Evolutionary conservation across 2,329 filamentous ascomycete species (phyloP), one percentile per base, ranked within the genome.

Genomic region (Fusarium avenaceum): DNA sequence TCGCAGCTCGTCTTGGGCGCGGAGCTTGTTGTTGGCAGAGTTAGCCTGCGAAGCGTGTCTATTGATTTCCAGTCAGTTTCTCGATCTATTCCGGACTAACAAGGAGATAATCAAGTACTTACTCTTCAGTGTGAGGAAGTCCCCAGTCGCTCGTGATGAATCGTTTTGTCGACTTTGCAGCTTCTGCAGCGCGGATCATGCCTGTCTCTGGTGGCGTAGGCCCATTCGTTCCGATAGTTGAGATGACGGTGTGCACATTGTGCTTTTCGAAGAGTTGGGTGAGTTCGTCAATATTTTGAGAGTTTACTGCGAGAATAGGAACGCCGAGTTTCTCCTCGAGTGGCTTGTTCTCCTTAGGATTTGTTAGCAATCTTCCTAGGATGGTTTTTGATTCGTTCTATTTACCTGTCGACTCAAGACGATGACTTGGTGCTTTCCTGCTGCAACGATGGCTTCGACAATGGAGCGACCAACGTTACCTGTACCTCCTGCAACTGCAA

Each of bases 401-500:
- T 10, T 30, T 10, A 47, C 50, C 11, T 63, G 19, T 50, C 61
- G 15, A 1, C 58, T 57, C 10, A 64, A 45, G 1, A 63, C 10
- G n/a, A 57, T 13, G 2, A 57, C 44, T 19, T 57, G 6, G n/a
- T 50, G 35, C 4, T 63, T 61, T 38, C 42, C 52, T 43, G 11
- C 22, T 1, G 45, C 28, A 17, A 51, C 22, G 3, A 63, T 42
- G 17, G 61, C 45, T 22, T 58, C 51, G 3, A 64, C 52, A 1
- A 64, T 20, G 2, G 46, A 44, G 4, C 52, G 45, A 20, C 52
- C 52, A 24, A 65, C 52, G 3, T 57, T 64, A 24, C 58, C 61
- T 11, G 60, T 63, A 9, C 60, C 50, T 6, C 57, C 60, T 22
- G 39, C 51, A 38, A 64, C 61, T 17, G 42, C 58, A 43, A 64